Evolutionary conservation across 306 rosid genomes (phyloP).

Genomic region (Cicer yamashitae): DNA sequence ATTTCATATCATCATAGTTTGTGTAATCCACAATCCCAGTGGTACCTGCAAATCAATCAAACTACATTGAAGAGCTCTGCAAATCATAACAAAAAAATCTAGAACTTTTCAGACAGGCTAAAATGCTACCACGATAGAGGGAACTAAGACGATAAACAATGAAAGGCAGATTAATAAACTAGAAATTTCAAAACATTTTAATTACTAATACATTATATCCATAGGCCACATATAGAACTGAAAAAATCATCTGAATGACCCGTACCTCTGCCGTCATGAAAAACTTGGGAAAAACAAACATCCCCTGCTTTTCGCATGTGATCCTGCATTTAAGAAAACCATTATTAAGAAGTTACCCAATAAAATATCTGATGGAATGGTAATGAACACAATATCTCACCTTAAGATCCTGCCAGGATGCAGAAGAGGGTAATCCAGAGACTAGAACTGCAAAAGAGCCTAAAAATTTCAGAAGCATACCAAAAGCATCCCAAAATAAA

Average conservation of each 20-base stretch:
- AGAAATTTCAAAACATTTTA: neutral
- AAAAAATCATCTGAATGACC: conserved; percentile 22
- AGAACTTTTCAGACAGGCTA: conserved; percentile 1
- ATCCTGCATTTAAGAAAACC: conserved; percentile 65
- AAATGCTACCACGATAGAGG: conserved; percentile 20
- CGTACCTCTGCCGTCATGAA: conserved; percentile 91
- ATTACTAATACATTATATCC: conserved; percentile 12
- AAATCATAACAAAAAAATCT: neutral
- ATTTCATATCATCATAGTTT: conserved; percentile 94
- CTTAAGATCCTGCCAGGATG: conserved; percentile 99
- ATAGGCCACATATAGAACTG: conserved; percentile 26
- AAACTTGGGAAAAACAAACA: conserved; percentile 99
- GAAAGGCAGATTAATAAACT: neutral
- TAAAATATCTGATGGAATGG: neutral
- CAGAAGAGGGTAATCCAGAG: conserved; percentile 91
- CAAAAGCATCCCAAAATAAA: conserved; percentile 15
- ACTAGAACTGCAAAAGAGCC: conserved; percentile 64
- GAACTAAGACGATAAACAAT: conserved; percentile 8
- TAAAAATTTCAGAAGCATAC: conserved; percentile 26
- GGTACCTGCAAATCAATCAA: conserved; percentile 64
- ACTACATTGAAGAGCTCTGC: conserved; percentile 4
- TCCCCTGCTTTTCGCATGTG: conserved; percentile 99
- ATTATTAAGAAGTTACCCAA: neutral
- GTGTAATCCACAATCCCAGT: conserved; percentile 98
- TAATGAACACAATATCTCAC: conserved; percentile 51